Evolutionary conservation across 2,329 filamentous ascomycete species (phyloP), one percentile per base, ranked within the genome.

Genomic region (Laburnicola sp.): DNA sequence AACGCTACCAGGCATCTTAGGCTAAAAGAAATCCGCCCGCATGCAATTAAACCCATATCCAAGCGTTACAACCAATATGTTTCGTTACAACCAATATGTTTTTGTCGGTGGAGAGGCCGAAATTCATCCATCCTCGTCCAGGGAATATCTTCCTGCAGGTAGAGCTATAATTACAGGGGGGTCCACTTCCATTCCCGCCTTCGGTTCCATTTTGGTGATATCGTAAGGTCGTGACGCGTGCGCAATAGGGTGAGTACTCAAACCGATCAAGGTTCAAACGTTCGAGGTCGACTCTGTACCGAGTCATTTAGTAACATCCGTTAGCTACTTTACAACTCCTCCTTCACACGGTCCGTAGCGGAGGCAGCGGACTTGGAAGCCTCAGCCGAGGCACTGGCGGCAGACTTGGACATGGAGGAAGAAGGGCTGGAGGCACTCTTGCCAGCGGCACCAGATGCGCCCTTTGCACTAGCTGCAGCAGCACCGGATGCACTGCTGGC

Each of bases 301-400:
- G 38, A 27, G n/a, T 2, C n/a, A 9, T 40, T 10, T 26, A 21
- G 28, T 45, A 28, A 35, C 16, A 16, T 16, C 32, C 22, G 25
- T 3, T 10, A 6, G 11, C 23, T 35, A 27, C 26, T 54, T 66
- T 77, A 78, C 73, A 78, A 75, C 70, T 78, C 76, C 53, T 76
- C 65, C 72, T 76, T 77, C 58, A 67, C 66, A 48, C 58, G 56
- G 55, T 73, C 69, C 25, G 66, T 69, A 36, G 70, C 71, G 5
- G 45, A 48, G 21, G 57, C 53, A 36, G 42, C 42, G 39, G 46
- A 66, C 62, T 70, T 69, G 48, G 65, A 70, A 28, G 66, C 69
- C 25, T 51, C 58, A 53, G 67, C 50, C 47, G 69, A 66, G 40
- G 64, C 65, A 44, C 64, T 72, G 39, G 64, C 64, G 44, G 62